Percentiles rank a stretch among this genome's conserved stretches.
phyloP scores from a whole-genome alignment of 2,329 filamentous ascomycete species.

The Emmonsia crescens region DNA sequence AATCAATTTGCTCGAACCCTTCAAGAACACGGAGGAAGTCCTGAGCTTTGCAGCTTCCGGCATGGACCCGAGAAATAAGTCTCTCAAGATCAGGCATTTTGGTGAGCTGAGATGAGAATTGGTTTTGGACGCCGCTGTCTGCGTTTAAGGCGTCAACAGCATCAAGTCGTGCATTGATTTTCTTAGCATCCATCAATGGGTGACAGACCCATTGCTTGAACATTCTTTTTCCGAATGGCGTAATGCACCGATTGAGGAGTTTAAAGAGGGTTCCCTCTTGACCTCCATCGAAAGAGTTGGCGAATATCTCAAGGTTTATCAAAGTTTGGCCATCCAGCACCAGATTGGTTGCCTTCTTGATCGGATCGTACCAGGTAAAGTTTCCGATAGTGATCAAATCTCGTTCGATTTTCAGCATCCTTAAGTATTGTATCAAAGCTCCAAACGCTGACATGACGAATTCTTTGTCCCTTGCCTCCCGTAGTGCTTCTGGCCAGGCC shows the following conservation, averaged over 20 bases:
- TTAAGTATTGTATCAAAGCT: constrained; percentile 76
- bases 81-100: constrained; percentile 92
- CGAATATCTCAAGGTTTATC: constrained; percentile 95
- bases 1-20: constrained; percentile 95
- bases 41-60: constrained; percentile 75
- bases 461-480: constrained; percentile 64
- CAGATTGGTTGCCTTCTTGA: constrained; percentile 77
- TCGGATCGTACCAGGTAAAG: constrained; percentile 85
- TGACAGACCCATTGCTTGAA: constrained; percentile 97
- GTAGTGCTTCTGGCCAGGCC: constrained; percentile 67
- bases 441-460: constrained; percentile 83
- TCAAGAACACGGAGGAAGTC: constrained; percentile 92
- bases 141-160: constrained; percentile 88
- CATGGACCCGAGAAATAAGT: constrained; percentile 87
- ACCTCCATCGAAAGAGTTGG: constrained; percentile 82
- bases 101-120: constrained; percentile 76
- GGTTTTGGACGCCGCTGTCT: constrained; percentile 67
- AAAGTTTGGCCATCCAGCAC: constrained; percentile 92
- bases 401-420: constrained; percentile 75
- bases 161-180: constrained; percentile 88
- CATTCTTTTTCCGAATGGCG: constrained; percentile 90
- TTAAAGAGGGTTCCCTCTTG: constrained; percentile 78
- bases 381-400: constrained; percentile 81
- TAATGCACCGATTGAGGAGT: constrained; percentile 87
- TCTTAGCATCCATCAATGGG: constrained; percentile 71